Conservation (phyloP, 306 rosid genomes). For the barrel medic (Medicago truncatula) region MtrunA17r5.0-ANR NC_053043.1:12537001-12537500, state of each 20-base stretch:
- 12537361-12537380: constrained; percentile 92
- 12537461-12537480: neutral
- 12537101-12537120: no score
- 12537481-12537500: constrained; percentile 79
- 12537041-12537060: no score
- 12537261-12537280: neutral
- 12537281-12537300: constrained; percentile 72
- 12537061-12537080: no score
- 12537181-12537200: no score
- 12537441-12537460: constrained; percentile 1
- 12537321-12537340: constrained; percentile 85
- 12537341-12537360: constrained; percentile 98
- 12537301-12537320: constrained; percentile 94
- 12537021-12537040: no score
- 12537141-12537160: no score
- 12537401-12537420: constrained; percentile 53
- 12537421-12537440: neutral
- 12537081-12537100: no score
- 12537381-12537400: constrained; percentile 91
- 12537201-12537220: no score
- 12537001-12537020: no score
- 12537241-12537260: neutral
- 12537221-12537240: no score
- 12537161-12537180: no score
- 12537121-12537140: no score